Base-by-base conservation (phyloP, 495 filamentous ascomycete species). In the Hypoxylon fuscum region DNA sequence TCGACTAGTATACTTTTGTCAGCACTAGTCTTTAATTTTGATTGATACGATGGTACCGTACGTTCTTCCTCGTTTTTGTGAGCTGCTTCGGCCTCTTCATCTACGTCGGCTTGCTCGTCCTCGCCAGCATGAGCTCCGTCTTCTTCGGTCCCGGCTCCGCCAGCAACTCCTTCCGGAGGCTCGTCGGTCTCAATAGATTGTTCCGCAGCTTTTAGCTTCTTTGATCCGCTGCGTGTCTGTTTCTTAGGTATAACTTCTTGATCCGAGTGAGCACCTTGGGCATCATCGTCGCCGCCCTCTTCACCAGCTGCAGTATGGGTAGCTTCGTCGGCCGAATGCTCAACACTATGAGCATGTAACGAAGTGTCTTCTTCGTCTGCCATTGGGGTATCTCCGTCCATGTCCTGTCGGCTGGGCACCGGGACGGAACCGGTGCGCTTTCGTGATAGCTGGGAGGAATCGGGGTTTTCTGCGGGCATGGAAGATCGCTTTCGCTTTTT, bases 21-120 rank as follows among this genome's bases (percentile, higher is more conserved):
- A 88, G 82, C 63, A 46, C 29, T 27, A 14, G 18, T 21, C 37
- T 40, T 32, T 15, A 45, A 14, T 7, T 46, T 43, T 21, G 12
- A 18, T 35, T n/a, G 15, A 17, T 46, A 42, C 41, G 31, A n/a
- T 34, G 41, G 21, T 41, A 22, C 52, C 88, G 74, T 83, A 93
- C 90, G 77, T 74, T 92, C 90, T 87, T 96, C 92, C 68, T 89
- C 86, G 34, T 83, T 85, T 59, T 77, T 85, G 44, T 78, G 76
- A 5, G 76, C 75, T 41, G 74, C 76, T 56, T 87, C 87, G 18
- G 76, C 77, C 59, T 82, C 80, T 45, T 83, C 82, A 15, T 81
- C 81, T 32, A 73, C 72, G 22, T 83, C 81, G 46, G 74, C 75
- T 14, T 79, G 77, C 17, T 78, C 79, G 15, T 79, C 77, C 29